Percentiles rank a stretch among this genome's conserved stretches.
These are phyloP conservation scores for Xylariaceae sp. DNA, from an alignment of 2,329 filamentous ascomycete genomes.

Conservation along the genomic window DNA sequence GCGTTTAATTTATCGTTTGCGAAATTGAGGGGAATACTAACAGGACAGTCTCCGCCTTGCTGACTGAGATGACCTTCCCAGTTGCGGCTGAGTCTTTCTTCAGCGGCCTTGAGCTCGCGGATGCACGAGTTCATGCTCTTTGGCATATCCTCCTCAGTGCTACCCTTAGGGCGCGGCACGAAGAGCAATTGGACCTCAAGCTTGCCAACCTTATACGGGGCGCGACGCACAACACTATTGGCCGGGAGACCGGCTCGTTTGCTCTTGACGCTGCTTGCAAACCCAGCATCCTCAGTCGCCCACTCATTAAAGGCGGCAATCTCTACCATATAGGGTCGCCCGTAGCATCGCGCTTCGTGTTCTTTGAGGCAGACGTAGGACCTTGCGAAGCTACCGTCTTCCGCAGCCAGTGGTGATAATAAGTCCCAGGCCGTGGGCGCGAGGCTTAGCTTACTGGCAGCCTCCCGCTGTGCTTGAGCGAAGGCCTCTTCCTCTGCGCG, in stretches of 20 bases:
- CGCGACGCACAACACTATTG: slow-evolving; percentile 66
- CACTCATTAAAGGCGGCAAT: slow-evolving; percentile 98
- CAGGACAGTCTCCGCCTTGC: slow-evolving; percentile 94
- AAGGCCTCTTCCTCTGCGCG: slow-evolving; percentile 76
- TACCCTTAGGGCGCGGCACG: slow-evolving; percentile 83
- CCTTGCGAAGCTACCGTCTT: slow-evolving; percentile 89
- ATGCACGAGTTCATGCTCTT: slow-evolving; percentile 99
- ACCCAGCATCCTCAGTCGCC: slow-evolving; percentile 78
- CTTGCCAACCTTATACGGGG: slow-evolving; percentile 96
- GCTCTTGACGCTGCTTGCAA: slow-evolving; percentile 85
- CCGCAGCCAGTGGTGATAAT: slow-evolving; percentile 76
- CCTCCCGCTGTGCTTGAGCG: slow-evolving; percentile 58
- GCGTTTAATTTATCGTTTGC: slow-evolving; percentile 15
- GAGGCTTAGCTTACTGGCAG: slow-evolving; percentile 54
- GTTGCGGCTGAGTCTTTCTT: slow-evolving; percentile 68
- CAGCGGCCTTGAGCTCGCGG: slow-evolving; percentile 84
- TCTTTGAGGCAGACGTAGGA: slow-evolving; percentile 92
- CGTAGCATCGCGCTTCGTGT: slow-evolving; percentile 82
- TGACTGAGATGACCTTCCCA: slow-evolving; percentile 91
- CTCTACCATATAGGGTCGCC: slow-evolving; percentile 80
- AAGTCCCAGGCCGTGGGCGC: slow-evolving; percentile 78
- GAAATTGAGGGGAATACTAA: slow-evolving; percentile 49
- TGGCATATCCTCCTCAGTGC: slow-evolving; percentile 91
- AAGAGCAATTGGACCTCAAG: slow-evolving; percentile 91
- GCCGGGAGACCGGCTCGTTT: slow-evolving; percentile 61